Evolutionary conservation across 2,329 filamentous ascomycete genomes (phyloP), one percentile per base, ranked within the genome.

Genomic region (Talaromyces sp.): DNA sequence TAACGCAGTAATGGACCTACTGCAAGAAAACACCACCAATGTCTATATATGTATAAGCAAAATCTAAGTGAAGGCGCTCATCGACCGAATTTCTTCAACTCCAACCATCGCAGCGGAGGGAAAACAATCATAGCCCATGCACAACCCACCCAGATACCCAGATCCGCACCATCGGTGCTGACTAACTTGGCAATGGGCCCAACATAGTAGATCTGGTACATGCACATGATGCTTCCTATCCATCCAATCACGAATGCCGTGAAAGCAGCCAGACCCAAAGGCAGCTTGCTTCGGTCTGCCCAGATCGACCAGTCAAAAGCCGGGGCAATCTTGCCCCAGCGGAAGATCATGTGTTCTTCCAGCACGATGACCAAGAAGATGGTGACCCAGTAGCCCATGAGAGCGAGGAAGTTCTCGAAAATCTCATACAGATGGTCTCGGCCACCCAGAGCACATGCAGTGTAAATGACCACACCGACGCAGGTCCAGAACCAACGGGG

Each of bases 361-460:
- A 81, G 56, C 6, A 77, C 71, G 50, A 82, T 79, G 41, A 75
- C 74, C 58, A 82, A 69, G 74, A 76, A 82, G 43, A 79, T 77
- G 22, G 75, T 71, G 9, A 79, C 70, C 80, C 80, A 82, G 66
- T 83, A 82, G 5, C 79, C 78, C 68, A 83, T 82, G 19, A 82
- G 66, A 8, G 80, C 78, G 16, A 83, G 70, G 63, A 82, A 81
- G 63, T 79, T 77, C 61, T 78, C 73, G 67, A 82, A 81, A 48
- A 82, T 77, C 37, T 77, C 72, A 67, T 79, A 82, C 1, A 82
- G 71, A 47, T 75, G 73, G 59, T 81, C 75, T 1, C 79, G 76
- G 0, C 80, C 81, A 3, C 77, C 80, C 61, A 81, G 75, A 5
- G 78, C 79, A 66, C 79, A 82, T 31, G 76, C 75, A 5, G 79